phyloP scores from a whole-genome alignment of 768 basidiomycete species.

The Tephrocybe sp. region DNA sequence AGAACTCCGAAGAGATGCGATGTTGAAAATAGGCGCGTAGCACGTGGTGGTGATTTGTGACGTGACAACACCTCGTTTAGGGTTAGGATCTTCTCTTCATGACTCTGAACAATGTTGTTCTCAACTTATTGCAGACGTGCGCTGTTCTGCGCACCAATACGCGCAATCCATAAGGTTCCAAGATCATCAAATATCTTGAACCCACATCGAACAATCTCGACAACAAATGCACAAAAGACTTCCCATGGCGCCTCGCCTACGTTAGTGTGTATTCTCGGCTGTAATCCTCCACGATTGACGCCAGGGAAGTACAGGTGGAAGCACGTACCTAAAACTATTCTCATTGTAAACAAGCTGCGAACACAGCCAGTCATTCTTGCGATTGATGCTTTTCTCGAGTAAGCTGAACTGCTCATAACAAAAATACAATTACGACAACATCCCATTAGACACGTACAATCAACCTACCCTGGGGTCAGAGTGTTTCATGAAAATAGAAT shows the following conservation, averaged over 20 bases:
- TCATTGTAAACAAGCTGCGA: constrained; percentile 80
- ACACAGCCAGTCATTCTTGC: constrained; percentile 77
- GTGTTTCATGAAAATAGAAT: constrained; percentile 67
- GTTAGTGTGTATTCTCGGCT: constrained; percentile 13
- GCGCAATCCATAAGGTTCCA: background rate
- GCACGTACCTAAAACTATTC: constrained; percentile 57
- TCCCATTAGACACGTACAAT: constrained; percentile 52
- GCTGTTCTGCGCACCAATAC: background rate
- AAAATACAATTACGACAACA: background rate
- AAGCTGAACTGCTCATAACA: constrained; percentile 22
- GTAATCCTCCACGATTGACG: constrained; percentile 21
- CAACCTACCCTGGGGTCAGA: constrained; percentile 57
- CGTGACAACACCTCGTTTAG: background rate
- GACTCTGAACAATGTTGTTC: constrained; percentile 15
- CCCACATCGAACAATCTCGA: constrained; percentile 6
- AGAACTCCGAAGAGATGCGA: background rate
- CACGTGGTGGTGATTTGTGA: constrained; percentile 24
- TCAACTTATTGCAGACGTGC: constrained; percentile 8
- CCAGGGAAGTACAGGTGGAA: constrained; percentile 37
- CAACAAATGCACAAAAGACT: constrained; percentile 7
- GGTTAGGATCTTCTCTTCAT: constrained; percentile 9
- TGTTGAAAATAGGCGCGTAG: constrained; percentile 30
- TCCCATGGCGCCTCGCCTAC: constrained; percentile 7
- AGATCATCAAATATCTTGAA: background rate
- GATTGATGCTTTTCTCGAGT: constrained; percentile 75